Percentiles rank a stretch among this genome's conserved stretches.
These are phyloP conservation scores for Candida mesenterica DNA, from an alignment of 1,139 yeast genomes.

Conservation along the genomic window DNA sequence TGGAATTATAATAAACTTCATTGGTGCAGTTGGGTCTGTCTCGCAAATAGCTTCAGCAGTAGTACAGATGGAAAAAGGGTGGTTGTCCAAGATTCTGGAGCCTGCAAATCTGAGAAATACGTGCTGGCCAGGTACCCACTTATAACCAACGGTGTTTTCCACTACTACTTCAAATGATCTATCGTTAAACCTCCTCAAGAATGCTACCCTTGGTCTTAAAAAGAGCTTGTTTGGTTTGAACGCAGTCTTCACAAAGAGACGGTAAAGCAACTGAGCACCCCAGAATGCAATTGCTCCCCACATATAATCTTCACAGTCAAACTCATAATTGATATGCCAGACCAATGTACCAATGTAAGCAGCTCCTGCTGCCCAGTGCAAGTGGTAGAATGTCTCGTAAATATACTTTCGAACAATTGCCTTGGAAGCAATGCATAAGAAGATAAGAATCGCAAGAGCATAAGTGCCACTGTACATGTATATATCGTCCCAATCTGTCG, in stretches of 20 bases:
- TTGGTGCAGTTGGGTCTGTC: conserved; percentile 20
- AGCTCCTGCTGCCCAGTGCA: conserved; percentile 60
- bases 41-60: conserved; percentile 20
- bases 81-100: conserved; percentile 50
- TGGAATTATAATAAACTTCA: conserved; percentile 52
- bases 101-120: conserved; percentile 51
- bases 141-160: conserved; percentile 34
- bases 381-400: conserved; percentile 55
- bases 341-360: conserved; percentile 53
- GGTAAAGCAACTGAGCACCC: conserved; percentile 50
- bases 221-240: conserved; percentile 44
- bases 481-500: conserved; percentile 16
- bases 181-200: conserved; percentile 28
- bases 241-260: conserved; percentile 52
- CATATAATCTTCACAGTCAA: conserved; percentile 48
- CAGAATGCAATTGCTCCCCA: conserved; percentile 59
- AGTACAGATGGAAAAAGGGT: conserved; percentile 61
- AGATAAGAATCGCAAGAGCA: conserved; percentile 45
- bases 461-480: conserved; percentile 34
- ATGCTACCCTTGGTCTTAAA: conserved; percentile 47
- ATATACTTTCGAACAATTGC: conserved; percentile 39
- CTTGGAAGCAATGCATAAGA: conserved; percentile 49
- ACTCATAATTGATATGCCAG: conserved; percentile 44
- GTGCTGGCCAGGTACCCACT: conserved; percentile 65
- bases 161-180: conserved; percentile 43